A percentile compares a stretch with the other conserved stretches of the same genome.
phyloP scores from a whole-genome alignment of 2,329 filamentous ascomycete species.

The Metarhizium anisopliae region DNA sequence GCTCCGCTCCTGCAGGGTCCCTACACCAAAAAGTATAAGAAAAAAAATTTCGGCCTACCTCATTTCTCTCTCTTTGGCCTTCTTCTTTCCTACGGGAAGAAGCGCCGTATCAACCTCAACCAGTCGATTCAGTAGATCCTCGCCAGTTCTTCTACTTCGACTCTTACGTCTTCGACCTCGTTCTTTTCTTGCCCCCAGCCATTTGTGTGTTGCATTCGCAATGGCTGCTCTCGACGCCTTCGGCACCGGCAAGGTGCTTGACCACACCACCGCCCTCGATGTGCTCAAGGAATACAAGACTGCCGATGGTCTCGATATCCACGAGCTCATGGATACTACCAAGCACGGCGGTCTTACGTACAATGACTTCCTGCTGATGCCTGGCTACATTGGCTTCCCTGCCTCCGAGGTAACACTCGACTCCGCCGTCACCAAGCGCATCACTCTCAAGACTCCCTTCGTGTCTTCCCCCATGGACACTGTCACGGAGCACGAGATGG shows the following conservation, averaged over 20 bases:
- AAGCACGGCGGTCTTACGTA: conserved; percentile 92
- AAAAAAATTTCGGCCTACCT: conserved; percentile 32
- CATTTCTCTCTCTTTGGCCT: conserved; percentile 29
- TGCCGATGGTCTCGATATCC: conserved; percentile 78
- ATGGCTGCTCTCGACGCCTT: conserved; percentile 58
- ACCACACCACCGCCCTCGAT: conserved; percentile 68
- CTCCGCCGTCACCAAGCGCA: conserved; percentile 88
- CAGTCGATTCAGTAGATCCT: conserved; percentile 20
- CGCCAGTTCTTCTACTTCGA: conserved; percentile 27
- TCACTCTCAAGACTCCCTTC: conserved; percentile 92
- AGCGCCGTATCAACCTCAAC: conserved; percentile 33
- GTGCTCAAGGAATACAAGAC: conserved; percentile 72
- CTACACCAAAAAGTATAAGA: conserved; percentile 10
- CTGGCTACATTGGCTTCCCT: conserved; percentile 96
- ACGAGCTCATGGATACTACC: conserved; percentile 82
- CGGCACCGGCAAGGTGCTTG: conserved; percentile 50
- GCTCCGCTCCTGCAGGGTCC: conserved; percentile 1
- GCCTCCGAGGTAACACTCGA: conserved; percentile 84
- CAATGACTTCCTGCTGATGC: conserved; percentile 96
- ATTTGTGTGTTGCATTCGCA: conserved; percentile 19
- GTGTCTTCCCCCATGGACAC: conserved; percentile 99
- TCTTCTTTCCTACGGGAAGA: conserved; percentile 45
- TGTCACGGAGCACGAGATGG: conserved; percentile 98
- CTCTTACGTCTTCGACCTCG: conserved; percentile 22
- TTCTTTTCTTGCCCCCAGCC: conserved; percentile 7